Base-by-base conservation (phyloP, 257 asterid species). In the Catharanthus roseus region DNA sequence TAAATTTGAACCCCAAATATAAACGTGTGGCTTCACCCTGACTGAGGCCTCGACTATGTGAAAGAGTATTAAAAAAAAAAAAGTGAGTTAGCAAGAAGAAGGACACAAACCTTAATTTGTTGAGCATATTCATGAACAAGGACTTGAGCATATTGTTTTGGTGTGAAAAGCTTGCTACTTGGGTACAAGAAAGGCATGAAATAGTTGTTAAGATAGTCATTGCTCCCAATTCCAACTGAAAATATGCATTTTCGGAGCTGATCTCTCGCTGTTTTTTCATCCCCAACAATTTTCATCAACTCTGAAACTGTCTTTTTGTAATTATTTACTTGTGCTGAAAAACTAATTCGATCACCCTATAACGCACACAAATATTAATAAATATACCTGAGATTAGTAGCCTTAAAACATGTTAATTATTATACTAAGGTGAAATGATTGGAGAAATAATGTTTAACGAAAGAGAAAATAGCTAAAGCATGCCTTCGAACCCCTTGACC, bases 251-350 rank as follows among this genome's bases (percentile, higher is more conserved):
- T 80, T 76, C 80, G 77, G 3, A 85, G 67, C 65, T 85, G 82
- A 74, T 78, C 12, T 45, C 81, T 77, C 7, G 84, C 77, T 0
- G 76, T 23, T 36, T 82, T 31, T 62, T 82, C 79, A 62, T 74
- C 74, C 18, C 89, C 89, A 10, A 85, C 56, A 63, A 85, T 44
- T 12, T 68, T 36, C 47, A 78, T 83, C 26, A 93, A 78, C 68
- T 89, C 89, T 15, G 87, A 61, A 18, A 89, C 93, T 26, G 95
- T 86, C 82, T 75, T 81, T 77, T 85, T 85, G 91, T 91, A 89
- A 76, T 91, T 91, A 39, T 79, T 87, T 42, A 91, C 82, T 73
- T 91, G 97, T 16, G 75, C 90, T 0, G 80, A 64, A 31, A 91
- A 87, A 38, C 77, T 84, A 42, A 83, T 86, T 69, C 97, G 70